Conservation (phyloP, 345 rosid species). For the Eucalyptus pauciflora region DNA sequence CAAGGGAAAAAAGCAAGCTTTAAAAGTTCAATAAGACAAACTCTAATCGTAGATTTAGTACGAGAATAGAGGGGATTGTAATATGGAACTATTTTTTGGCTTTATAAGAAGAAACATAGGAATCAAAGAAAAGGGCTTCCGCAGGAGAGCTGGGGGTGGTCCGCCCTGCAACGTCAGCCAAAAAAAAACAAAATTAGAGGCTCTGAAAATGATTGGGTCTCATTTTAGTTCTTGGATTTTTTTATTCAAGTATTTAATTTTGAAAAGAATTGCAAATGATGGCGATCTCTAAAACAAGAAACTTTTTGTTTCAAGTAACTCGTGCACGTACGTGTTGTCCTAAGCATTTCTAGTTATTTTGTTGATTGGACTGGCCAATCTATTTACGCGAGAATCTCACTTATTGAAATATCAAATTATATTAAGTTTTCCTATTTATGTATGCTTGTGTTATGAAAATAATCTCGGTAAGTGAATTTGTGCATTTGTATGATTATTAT, state of each 20-base stretch:
- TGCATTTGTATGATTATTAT: no score
- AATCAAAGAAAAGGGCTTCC: background rate
- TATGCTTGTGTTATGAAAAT: background rate
- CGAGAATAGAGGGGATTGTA: background rate
- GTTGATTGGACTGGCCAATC: background rate
- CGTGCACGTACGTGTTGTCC: background rate
- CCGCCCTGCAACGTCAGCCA: background rate
- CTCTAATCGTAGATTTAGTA: no score
- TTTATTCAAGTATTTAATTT: background rate
- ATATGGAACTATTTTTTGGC: background rate
- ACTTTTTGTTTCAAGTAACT: background rate
- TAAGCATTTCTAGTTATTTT: background rate
- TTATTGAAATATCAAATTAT: no score
- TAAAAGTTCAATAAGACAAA: no score
- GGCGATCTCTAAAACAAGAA: background rate
- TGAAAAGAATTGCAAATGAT: background rate
- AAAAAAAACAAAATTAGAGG: background rate
- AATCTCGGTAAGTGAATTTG: background rate
- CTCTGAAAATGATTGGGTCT: background rate
- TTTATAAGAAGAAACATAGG: no score
- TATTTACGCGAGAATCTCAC: no score
- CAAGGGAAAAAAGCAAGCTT: no score
- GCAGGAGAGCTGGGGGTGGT: background rate
- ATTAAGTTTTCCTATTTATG: background rate
- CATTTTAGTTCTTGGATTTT: background rate